phyloP scores from a whole-genome alignment of 2,329 filamentous ascomycete genomes.

The Balansia obtecta region DNA sequence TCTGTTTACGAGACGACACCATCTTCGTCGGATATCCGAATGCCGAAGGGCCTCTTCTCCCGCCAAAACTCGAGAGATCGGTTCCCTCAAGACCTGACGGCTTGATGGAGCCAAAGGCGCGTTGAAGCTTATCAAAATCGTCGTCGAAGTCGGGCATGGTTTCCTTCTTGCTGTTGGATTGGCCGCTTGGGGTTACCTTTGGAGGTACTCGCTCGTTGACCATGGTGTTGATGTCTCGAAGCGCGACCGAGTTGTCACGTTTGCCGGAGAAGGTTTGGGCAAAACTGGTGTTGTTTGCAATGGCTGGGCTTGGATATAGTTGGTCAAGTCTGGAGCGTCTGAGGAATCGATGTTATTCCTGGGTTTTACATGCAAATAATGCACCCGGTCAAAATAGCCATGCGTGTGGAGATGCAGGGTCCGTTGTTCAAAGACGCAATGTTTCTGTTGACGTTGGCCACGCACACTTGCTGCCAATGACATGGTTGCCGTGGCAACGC shows the following conservation, averaged over 20 bases:
- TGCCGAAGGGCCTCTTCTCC: slow-evolving; percentile 12
- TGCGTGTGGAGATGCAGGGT: slow-evolving; percentile 1
- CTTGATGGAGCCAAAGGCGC: slow-evolving; percentile 17
- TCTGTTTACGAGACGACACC: slow-evolving; percentile 40
- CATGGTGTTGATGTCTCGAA: slow-evolving; percentile 22
- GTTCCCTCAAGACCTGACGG: slow-evolving; percentile 10
- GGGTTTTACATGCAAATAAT: slow-evolving; percentile 18
- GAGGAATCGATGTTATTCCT: slow-evolving; percentile 17
- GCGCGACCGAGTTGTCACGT: neutral
- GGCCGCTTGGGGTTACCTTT: neutral
- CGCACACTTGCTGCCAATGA: slow-evolving; percentile 8
- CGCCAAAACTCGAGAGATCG: neutral
- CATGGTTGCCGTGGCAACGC: slow-evolving; percentile 21
- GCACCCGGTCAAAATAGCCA: slow-evolving; percentile 13
- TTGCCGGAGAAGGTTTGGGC: neutral
- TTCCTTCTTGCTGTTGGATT: slow-evolving; percentile 1
- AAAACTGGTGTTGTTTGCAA: neutral
- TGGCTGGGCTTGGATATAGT: slow-evolving; percentile 1
- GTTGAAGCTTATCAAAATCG: slow-evolving; percentile 21
- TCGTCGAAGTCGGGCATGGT: slow-evolving; percentile 18
- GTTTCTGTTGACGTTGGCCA: slow-evolving; percentile 6
- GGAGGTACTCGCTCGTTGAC: slow-evolving; percentile 34
- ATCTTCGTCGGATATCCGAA: slow-evolving; percentile 30
- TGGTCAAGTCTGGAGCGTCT: slow-evolving; percentile 11
- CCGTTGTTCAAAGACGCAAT: slow-evolving; percentile 7